Percentiles rank a stretch among this genome's conserved stretches.
These are phyloP conservation scores for Cutaneotrichosporon dermatis DNA, from an alignment of 1,284 basidiomycete species.

Conservation along the genomic window DNA sequence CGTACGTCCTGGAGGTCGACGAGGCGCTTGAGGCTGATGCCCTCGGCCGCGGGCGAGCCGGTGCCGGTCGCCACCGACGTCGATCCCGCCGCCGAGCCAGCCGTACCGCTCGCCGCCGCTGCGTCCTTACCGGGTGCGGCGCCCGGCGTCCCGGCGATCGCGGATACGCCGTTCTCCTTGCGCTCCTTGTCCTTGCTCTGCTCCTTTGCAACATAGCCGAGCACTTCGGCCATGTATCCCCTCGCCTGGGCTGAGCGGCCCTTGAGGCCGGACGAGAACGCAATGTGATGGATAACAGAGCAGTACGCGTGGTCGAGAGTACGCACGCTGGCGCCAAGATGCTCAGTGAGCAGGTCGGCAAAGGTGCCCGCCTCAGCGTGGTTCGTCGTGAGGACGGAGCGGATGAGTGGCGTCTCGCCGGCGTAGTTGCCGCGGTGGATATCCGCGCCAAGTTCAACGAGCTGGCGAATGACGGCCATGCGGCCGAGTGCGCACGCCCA, in stretches of 20 bases:
- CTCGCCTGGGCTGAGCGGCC: conserved; percentile 77
- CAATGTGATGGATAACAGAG: conserved; percentile 90
- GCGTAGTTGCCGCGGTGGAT: conserved; percentile 83
- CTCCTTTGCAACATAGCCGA: conserved; percentile 66
- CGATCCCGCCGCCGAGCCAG: not conserved
- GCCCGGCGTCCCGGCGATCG: not conserved
- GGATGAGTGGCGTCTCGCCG: conserved; percentile 91
- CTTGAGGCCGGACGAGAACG: conserved; percentile 82
- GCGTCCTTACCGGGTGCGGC: not conserved
- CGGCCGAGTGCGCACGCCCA: conserved; percentile 84
- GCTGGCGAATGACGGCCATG: conserved; percentile 61
- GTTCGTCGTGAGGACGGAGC: conserved; percentile 84
- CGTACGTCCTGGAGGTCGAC: conserved; percentile 93
- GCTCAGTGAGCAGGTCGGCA: conserved; percentile 58
- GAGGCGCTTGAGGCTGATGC: conserved; percentile 60
- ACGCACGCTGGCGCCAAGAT: conserved; percentile 61
- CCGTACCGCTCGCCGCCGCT: not conserved
- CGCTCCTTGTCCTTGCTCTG: conserved; percentile 23
- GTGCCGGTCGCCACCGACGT: not conserved
- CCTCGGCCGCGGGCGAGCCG: conserved; percentile 10
- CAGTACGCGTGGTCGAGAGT: conserved; percentile 87
- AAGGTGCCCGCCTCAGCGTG: conserved; percentile 77
- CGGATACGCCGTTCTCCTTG: not conserved
- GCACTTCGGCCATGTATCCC: conserved; percentile 87
- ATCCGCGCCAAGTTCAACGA: conserved; percentile 72